Base-by-base conservation (phyloP, 2,329 filamentous ascomycete species). In the Leptographium lundbergii region DNA sequence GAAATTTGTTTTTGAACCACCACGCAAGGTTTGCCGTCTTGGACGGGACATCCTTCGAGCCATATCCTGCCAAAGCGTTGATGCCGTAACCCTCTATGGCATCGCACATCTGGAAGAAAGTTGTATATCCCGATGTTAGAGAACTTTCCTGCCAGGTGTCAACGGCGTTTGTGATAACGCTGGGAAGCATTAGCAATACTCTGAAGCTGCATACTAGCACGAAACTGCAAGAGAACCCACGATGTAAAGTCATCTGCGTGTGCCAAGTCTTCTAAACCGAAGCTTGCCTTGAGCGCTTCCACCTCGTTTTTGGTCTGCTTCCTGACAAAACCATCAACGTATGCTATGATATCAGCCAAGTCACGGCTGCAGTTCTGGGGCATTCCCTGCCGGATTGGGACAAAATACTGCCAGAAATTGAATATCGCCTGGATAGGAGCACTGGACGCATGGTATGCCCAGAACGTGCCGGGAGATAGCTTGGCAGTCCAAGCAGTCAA, bases 391-490 rank as follows among this genome's bases (percentile, higher is more conserved):
- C 80, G 76, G n/a, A 83, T 72, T 0, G 80, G 80, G 4, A 71
- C 64, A 65, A 81, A 84, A 64, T 84, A 84, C 66, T 77, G 71
- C 79, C 79, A 84, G 65, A 77, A 82, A 67, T 84, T 73, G 27
- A 75, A 73, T 39, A 83, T 74, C 1, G 77, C 75, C 63, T 84
- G 69, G 1, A 84, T 79, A 0, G 79, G 77, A 0, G 76, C 81
- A 66, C 76, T 79, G 34, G 77, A 79, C 3, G 80, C 71, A 67
- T 81, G 79, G 62, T 83, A 83, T 1, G 80, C 80, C 80, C 80
- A 84, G 68, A 81, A 80, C 0, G 79, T 82, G 7, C 77, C 81
- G 0, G 80, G 79, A 1, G 74, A 69, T 2, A 76, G 61, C 63
- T 75, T 75, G 42, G 77, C 77, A 2, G 75, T 79, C 80, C 80